These are phyloP conservation scores for Auriscalpium orientale DNA, from an alignment of 768 basidiomycete species.

Conservation along the genomic window DNA sequence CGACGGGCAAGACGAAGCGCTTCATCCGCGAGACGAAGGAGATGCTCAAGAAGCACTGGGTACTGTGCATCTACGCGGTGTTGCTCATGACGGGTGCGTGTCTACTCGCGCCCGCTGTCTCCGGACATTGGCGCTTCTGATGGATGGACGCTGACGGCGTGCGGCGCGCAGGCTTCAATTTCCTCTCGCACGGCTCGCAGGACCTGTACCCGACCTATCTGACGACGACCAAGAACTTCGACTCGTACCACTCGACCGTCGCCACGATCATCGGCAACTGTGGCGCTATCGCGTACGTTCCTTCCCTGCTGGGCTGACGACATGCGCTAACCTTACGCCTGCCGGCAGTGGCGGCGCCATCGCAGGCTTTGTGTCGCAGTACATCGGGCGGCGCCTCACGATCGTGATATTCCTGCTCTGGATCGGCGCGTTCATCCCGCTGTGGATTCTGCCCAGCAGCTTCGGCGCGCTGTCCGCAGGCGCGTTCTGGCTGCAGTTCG, in stretches of 20 bases:
- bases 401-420: constrained; percentile 29
- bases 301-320: background rate
- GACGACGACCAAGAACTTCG: constrained; percentile 27
- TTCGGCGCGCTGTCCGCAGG: constrained; percentile 38
- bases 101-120: background rate
- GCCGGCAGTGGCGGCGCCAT: constrained; percentile 27
- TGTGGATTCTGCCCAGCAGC: constrained; percentile 38
- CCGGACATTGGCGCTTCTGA: background rate
- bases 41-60: constrained; percentile 82
- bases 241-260: constrained; percentile 25
- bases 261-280: constrained; percentile 38
- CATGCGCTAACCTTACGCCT: background rate
- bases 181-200: constrained; percentile 45
- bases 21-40: constrained; percentile 66
- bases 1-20: constrained; percentile 48
- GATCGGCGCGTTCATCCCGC: constrained; percentile 26
- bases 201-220: constrained; percentile 36
- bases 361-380: constrained; percentile 34
- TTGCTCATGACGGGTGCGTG: constrained; percentile 60
- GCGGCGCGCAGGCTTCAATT: constrained; percentile 34
- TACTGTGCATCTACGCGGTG: constrained; percentile 75
- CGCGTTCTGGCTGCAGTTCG: constrained; percentile 40
- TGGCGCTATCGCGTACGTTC: constrained; percentile 22
- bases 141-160: background rate
- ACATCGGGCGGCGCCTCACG: constrained; percentile 39